Conservation (phyloP, 2,329 filamentous ascomycete species). For the Fusarium mundagurra region DNA sequence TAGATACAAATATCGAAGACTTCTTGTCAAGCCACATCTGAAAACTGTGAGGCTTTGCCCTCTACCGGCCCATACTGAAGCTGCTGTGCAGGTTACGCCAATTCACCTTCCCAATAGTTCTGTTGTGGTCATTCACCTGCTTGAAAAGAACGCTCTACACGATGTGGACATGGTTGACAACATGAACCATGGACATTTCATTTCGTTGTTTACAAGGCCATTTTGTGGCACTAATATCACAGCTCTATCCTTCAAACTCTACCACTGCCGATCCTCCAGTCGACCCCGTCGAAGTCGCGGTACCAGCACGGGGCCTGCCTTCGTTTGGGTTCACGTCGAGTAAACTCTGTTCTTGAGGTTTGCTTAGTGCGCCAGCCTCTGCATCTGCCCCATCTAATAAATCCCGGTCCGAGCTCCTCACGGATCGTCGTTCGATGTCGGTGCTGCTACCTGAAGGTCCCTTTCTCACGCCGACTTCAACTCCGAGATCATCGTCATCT, state of each 20-base stretch:
- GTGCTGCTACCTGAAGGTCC: conserved; percentile 52
- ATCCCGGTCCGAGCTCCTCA: conserved; percentile 74
- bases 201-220: conserved; percentile 25
- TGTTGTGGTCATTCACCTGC: conserved; percentile 9
- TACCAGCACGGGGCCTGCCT: conserved; percentile 42
- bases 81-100: conserved; percentile 18
- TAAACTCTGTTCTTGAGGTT: conserved; percentile 47
- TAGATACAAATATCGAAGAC: neutral
- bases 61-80: conserved; percentile 2
- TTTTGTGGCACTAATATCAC: neutral
- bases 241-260: conserved; percentile 53
- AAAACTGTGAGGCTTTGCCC: neutral
- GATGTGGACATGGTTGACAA: conserved; percentile 19
- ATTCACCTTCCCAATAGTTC: conserved; percentile 10
- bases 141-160: neutral
- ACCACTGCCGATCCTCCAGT: conserved; percentile 51
- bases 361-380: conserved; percentile 63
- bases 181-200: conserved; percentile 19
- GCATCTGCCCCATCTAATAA: conserved; percentile 79
- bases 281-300: conserved; percentile 43
- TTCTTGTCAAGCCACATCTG: neutral
- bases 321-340: conserved; percentile 47
- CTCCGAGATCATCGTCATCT: conserved; percentile 66
- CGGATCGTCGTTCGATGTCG: conserved; percentile 70
- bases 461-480: conserved; percentile 54